phyloP scores from a whole-genome alignment of 2,329 filamentous ascomycete genomes.

The Talaromyces islandicus region DNA sequence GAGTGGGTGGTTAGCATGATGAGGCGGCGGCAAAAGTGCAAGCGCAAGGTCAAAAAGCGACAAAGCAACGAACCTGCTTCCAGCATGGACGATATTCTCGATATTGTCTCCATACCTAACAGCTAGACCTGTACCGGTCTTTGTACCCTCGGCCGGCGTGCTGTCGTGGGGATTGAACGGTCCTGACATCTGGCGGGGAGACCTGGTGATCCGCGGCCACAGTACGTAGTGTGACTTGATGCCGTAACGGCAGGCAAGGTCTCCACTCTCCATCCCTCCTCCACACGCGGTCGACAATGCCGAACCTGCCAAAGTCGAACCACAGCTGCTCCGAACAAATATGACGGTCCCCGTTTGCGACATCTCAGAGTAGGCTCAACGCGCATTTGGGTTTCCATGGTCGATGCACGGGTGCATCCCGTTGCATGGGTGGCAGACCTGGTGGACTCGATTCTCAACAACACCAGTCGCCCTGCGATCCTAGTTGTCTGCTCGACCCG shows the following conservation, averaged over 20 bases:
- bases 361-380: not conserved
- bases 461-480: slow-evolving; percentile 54
- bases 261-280: not conserved
- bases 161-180: slow-evolving; percentile 11
- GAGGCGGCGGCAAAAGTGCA: not conserved
- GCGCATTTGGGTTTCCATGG: not conserved
- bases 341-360: not conserved
- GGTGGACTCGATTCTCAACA: slow-evolving; percentile 57
- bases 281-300: not conserved
- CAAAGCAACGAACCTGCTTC: slow-evolving; percentile 66
- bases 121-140: slow-evolving; percentile 13
- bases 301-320: not conserved
- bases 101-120: slow-evolving; percentile 82
- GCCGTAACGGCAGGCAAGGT: not conserved
- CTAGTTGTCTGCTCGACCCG: slow-evolving; percentile 66
- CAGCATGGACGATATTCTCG: slow-evolving; percentile 85
- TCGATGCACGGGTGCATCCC: slow-evolving; percentile 10
- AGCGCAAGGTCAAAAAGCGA: not conserved
- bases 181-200: not conserved
- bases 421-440: slow-evolving; percentile 50
- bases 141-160: slow-evolving; percentile 11
- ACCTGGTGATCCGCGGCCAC: not conserved
- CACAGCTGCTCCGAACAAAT: not conserved
- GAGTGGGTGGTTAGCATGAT: slow-evolving; percentile 13
- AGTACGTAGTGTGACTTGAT: not conserved